These are phyloP conservation scores for Chaetomium globosum DNA, from an alignment of 2,329 filamentous ascomycete species.

Conservation along the genomic window DNA sequence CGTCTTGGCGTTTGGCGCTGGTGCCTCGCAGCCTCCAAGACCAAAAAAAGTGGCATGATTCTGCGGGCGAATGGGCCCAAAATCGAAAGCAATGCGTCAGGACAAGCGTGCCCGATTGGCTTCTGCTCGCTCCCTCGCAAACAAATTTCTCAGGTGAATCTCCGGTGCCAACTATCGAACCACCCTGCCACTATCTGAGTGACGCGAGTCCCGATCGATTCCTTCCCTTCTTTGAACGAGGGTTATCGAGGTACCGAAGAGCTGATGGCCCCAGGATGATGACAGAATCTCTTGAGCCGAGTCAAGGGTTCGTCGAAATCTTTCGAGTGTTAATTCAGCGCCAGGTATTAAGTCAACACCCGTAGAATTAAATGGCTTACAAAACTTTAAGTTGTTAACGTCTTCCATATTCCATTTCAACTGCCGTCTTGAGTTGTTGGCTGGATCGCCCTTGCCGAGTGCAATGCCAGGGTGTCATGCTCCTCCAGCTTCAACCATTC, in stretches of 20 bases:
- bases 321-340: background rate
- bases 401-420: background rate
- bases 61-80: constrained; percentile 36
- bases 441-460: constrained; percentile 20
- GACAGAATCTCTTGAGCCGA: no score
- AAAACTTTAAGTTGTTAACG: no score
- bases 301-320: background rate
- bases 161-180: constrained; percentile 32
- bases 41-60: constrained; percentile 41
- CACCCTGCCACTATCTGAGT: constrained; percentile 30
- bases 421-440: background rate
- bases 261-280: no score
- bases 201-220: constrained; percentile 25
- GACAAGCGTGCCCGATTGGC: constrained; percentile 34
- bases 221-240: constrained; percentile 4
- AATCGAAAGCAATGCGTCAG: constrained; percentile 35
- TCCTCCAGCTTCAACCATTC: constrained; percentile 15
- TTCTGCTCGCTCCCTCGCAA: constrained; percentile 17
- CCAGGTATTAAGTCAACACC: background rate
- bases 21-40: constrained; percentile 29
- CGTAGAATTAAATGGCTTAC: background rate
- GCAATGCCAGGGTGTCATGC: constrained; percentile 21
- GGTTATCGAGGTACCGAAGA: background rate
- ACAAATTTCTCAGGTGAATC: constrained; percentile 25
- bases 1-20: constrained; percentile 35